Evolutionary conservation across 2,329 filamentous ascomycete genomes (phyloP).

Genomic region (Malbranchea cinnamomea): DNA sequence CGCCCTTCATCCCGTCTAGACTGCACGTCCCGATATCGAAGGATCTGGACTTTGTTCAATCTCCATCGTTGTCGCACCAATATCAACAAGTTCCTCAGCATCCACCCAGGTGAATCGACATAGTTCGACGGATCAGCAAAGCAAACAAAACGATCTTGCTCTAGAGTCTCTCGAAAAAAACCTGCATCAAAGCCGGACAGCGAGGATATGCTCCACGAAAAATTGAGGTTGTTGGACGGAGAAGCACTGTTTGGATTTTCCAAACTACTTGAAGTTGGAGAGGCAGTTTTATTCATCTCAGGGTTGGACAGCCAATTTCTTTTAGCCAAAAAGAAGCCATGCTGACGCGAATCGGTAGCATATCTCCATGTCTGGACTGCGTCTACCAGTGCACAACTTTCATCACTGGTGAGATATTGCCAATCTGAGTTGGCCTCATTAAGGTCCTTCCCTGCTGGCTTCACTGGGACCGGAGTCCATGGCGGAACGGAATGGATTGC

Average conservation of each 20-base stretch:
- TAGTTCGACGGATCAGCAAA: constrained; percentile 94
- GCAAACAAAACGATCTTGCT: constrained; percentile 66
- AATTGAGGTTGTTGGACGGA: constrained; percentile 20
- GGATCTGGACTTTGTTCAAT: constrained; percentile 60
- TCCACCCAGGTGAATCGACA: constrained; percentile 76
- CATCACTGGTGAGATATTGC: constrained; percentile 43
- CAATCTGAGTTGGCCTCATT: constrained; percentile 12
- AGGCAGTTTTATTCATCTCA: constrained; percentile 14
- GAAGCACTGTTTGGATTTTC: neutral
- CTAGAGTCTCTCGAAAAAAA: constrained; percentile 61
- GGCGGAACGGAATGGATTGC: constrained; percentile 75
- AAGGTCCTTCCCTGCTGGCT: too few relatives aligned
- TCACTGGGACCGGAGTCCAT: constrained; percentile 49
- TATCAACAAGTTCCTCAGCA: constrained; percentile 74
- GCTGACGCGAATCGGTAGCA: constrained; percentile 63
- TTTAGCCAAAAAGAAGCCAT: constrained; percentile 93
- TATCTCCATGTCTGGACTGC: constrained; percentile 79
- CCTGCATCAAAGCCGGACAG: constrained; percentile 68
- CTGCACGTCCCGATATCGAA: constrained; percentile 82
- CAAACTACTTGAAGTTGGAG: too few relatives aligned
- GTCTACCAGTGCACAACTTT: constrained; percentile 68
- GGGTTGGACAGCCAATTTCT: constrained; percentile 39
- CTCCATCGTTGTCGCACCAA: constrained; percentile 71
- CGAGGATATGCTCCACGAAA: constrained; percentile 61
- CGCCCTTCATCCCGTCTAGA: constrained; percentile 61